phyloP scores from a whole-genome alignment of 768 basidiomycete genomes.

The Mycena metata region DNA sequence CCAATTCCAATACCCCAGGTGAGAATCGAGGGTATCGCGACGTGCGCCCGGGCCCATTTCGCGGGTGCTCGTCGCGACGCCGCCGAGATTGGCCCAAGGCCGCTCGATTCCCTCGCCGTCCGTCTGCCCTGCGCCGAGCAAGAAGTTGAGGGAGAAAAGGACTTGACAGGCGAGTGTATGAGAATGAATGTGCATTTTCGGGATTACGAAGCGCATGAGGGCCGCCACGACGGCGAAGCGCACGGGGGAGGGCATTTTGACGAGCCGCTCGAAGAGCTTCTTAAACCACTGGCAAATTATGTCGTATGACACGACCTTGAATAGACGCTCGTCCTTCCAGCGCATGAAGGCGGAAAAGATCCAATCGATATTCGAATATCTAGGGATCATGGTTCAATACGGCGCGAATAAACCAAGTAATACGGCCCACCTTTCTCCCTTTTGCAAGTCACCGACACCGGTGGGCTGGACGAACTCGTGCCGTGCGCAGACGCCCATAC shows the following conservation, averaged over 20 bases:
- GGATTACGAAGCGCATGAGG: slow-evolving; percentile 38
- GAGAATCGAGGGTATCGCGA: no score
- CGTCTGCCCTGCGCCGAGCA: not conserved
- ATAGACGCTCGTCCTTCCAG: not conserved
- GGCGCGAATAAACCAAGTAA: not conserved
- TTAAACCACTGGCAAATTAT: slow-evolving; percentile 44
- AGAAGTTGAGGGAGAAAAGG: slow-evolving; percentile 19
- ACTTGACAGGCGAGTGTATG: slow-evolving; percentile 43
- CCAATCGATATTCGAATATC: slow-evolving; percentile 37
- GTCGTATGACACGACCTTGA: slow-evolving; percentile 38
- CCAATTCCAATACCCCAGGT: no score
- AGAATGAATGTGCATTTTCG: slow-evolving; percentile 49
- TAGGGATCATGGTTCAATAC: no score
- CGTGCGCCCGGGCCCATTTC: no score
- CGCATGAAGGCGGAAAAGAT: not conserved
- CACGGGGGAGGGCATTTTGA: not conserved
- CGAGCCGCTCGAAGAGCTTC: slow-evolving; percentile 36
- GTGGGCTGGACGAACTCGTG: slow-evolving; percentile 23
- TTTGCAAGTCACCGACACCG: slow-evolving; percentile 38
- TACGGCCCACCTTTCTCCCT: slow-evolving; percentile 9
- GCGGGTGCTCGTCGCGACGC: no score
- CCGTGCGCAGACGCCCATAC: slow-evolving; percentile 28
- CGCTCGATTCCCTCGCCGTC: not conserved
- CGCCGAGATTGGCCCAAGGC: no score
- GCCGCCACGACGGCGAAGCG: not conserved